Conservation (phyloP, 768 basidiomycete species). For the Psilocybe azurescens region DNA sequence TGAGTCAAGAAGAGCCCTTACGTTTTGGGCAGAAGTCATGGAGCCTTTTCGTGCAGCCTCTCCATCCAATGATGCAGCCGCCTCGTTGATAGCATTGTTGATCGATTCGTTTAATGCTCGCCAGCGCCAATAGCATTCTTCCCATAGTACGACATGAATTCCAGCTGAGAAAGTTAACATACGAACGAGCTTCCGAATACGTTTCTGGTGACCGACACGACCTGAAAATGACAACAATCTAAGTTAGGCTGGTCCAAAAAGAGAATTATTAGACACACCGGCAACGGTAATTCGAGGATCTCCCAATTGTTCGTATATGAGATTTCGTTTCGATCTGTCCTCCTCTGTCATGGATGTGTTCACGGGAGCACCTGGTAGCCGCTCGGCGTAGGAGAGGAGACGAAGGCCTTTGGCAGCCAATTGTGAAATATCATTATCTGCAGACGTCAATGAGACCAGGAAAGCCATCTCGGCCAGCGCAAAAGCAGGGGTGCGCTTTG, state of each 20-base stretch:
- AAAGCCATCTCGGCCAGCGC: constrained; percentile 75
- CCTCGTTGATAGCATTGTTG: constrained; percentile 42
- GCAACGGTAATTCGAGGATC: constrained; percentile 74
- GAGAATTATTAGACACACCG: constrained; percentile 47
- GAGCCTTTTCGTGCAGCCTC: constrained; percentile 15
- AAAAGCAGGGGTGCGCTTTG: constrained; percentile 65
- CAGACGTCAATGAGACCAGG: constrained; percentile 72
- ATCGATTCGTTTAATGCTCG: constrained; percentile 63
- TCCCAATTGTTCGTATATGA: constrained; percentile 79
- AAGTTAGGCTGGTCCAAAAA: background rate
- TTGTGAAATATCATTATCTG: constrained; percentile 68
- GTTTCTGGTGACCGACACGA: constrained; percentile 80
- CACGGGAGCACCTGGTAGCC: constrained; percentile 60
- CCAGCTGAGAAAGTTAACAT: constrained; percentile 65
- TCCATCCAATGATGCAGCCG: constrained; percentile 29
- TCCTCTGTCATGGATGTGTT: constrained; percentile 59
- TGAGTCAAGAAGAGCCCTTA: background rate
- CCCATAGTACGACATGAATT: constrained; percentile 81
- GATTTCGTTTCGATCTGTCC: constrained; percentile 69
- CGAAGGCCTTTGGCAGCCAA: constrained; percentile 74
- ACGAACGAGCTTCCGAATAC: constrained; percentile 74
- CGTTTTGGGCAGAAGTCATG: background rate
- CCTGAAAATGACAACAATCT: constrained; percentile 42
- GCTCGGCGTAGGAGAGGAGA: constrained; percentile 69
- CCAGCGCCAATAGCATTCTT: constrained; percentile 84